A percentile compares a stretch with the other conserved stretches of the same genome.
Conservation (phyloP, 768 basidiomycete genomes). For the Amanita fuliginea region DNA sequence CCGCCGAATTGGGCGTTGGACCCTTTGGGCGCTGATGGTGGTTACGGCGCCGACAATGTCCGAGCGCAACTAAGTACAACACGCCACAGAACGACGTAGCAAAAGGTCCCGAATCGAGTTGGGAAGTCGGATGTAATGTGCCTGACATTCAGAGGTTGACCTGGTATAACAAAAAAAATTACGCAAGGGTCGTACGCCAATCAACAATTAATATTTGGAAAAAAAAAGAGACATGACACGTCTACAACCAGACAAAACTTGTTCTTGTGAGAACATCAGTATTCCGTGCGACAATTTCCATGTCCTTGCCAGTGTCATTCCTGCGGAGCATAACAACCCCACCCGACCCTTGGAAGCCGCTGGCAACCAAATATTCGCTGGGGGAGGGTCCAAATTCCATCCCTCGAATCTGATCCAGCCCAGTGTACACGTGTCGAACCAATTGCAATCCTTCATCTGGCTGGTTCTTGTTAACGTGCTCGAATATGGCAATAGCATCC, state of each 20-base stretch:
- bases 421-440: slow-evolving; percentile 35
- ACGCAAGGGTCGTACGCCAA: too few relatives aligned
- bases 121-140: too few relatives aligned
- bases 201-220: too few relatives aligned
- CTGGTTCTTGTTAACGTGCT: slow-evolving; percentile 24
- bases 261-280: slow-evolving; percentile 38
- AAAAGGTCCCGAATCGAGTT: too few relatives aligned
- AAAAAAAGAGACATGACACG: too few relatives aligned
- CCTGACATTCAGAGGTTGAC: too few relatives aligned
- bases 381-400: slow-evolving; percentile 12
- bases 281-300: slow-evolving; percentile 44
- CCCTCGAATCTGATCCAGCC: slow-evolving; percentile 31
- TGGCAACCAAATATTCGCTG: slow-evolving; percentile 42
- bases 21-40: too few relatives aligned
- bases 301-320: slow-evolving; percentile 37
- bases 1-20: too few relatives aligned
- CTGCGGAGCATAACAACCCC: slow-evolving; percentile 51
- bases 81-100: too few relatives aligned
- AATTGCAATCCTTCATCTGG: slow-evolving; percentile 22
- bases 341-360: slow-evolving; percentile 38
- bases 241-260: slow-evolving; percentile 37
- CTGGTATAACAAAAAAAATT: too few relatives aligned
- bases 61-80: too few relatives aligned
- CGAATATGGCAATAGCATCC: slow-evolving; percentile 42
- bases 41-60: too few relatives aligned